phyloP scores from a whole-genome alignment of 2,329 filamentous ascomycete genomes.

The Botrytis sinoallii region DNA sequence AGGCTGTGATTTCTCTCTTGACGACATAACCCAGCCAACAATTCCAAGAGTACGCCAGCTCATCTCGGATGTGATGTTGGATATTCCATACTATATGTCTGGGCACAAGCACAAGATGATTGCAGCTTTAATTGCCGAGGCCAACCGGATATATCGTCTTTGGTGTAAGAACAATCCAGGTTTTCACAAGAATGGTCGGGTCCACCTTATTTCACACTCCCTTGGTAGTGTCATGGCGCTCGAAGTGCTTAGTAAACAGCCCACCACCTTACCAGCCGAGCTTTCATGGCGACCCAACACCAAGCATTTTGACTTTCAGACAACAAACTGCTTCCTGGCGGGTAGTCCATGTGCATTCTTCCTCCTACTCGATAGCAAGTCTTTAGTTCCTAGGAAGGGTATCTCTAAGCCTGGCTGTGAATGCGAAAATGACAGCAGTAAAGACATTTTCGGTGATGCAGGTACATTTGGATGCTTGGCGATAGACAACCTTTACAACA shows the following conservation, averaged over 20 bases:
- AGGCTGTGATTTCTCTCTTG: slow-evolving; percentile 64
- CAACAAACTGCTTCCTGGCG: slow-evolving; percentile 80
- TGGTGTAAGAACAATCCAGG: slow-evolving; percentile 94
- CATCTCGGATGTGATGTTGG: slow-evolving; percentile 96
- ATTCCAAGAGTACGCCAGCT: slow-evolving; percentile 90
- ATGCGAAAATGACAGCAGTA: slow-evolving; percentile 53
- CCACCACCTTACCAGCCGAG: slow-evolving; percentile 59
- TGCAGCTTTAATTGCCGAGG: slow-evolving; percentile 79
- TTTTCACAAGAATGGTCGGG: slow-evolving; percentile 75
- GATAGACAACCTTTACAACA: slow-evolving; percentile 94
- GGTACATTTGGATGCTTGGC: slow-evolving; percentile 87
- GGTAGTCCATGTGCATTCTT: slow-evolving; percentile 94
- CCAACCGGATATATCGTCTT: slow-evolving; percentile 90
- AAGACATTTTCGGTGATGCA: slow-evolving; percentile 68
- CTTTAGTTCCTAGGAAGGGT: slow-evolving; percentile 71
- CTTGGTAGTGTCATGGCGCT: slow-evolving; percentile 92
- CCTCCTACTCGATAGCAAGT: slow-evolving; percentile 72
- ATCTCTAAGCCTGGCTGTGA: slow-evolving; percentile 73
- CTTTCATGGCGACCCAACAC: slow-evolving; percentile 42
- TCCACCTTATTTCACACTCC: slow-evolving; percentile 91
- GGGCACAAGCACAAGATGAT: slow-evolving; percentile 97
- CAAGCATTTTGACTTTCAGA: slow-evolving; percentile 84
- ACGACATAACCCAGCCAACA: slow-evolving; percentile 87
- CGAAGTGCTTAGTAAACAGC: slow-evolving; percentile 86
- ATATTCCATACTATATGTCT: slow-evolving; percentile 96